These are phyloP conservation scores for Pyrenophora graminea DNA, from an alignment of 2,329 filamentous ascomycete genomes.

Conservation along the genomic window DNA sequence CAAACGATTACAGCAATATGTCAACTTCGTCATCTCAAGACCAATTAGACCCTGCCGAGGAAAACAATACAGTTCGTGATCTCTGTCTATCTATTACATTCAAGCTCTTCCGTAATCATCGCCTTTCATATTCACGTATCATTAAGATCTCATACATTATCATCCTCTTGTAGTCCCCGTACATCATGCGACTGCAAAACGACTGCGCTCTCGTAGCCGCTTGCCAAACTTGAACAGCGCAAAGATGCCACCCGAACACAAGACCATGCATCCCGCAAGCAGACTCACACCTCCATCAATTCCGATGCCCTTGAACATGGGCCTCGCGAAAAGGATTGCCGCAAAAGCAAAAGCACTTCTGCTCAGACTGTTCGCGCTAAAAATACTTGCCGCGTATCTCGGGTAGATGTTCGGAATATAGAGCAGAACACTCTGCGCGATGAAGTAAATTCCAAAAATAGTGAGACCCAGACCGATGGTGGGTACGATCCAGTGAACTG, in stretches of 20 bases:
- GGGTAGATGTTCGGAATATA: constrained; percentile 68
- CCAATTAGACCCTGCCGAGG: too few relatives aligned
- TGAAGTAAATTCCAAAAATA: constrained; percentile 47
- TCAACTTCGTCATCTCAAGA: too few relatives aligned
- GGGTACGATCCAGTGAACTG: constrained; percentile 61
- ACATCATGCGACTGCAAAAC: constrained; percentile 53
- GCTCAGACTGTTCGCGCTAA: constrained; percentile 66
- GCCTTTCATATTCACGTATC: neutral
- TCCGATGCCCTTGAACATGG: constrained; percentile 62
- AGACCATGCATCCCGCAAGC: constrained; percentile 53
- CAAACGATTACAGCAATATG: too few relatives aligned
- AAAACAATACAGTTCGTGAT: too few relatives aligned
- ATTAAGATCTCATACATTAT: too few relatives aligned
- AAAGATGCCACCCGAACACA: constrained; percentile 59
- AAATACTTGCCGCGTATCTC: constrained; percentile 53
- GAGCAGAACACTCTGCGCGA: constrained; percentile 56
- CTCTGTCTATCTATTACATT: neutral
- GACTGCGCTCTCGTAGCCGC: constrained; percentile 59
- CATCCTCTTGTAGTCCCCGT: too few relatives aligned
- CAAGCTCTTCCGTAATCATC: neutral
- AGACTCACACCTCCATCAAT: constrained; percentile 62
- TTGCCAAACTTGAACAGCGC: constrained; percentile 62
- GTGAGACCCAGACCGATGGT: constrained; percentile 57
- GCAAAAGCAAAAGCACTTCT: constrained; percentile 61
- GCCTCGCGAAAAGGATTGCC: constrained; percentile 62